phyloP scores from a whole-genome alignment of 208 protist genomes.

The Trypanosoma congolense region DNA sequence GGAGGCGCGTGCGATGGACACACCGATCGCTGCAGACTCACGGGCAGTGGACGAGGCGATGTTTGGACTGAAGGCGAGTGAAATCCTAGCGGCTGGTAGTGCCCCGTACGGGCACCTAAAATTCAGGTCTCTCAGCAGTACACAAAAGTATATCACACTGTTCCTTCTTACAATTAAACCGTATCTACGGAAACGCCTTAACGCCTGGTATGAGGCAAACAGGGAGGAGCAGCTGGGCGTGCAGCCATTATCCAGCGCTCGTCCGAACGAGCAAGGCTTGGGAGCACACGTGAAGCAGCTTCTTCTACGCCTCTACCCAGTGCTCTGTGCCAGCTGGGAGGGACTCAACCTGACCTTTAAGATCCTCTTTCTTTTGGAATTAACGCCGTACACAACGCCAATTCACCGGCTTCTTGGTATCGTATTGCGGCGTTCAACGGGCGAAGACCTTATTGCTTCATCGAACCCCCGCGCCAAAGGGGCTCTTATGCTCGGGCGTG shows the following conservation, averaged over 20 bases:
- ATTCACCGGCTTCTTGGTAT: conserved; percentile 57
- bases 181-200: conserved; percentile 42
- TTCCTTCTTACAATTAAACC: conserved; percentile 59
- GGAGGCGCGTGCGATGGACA: conserved; percentile 42
- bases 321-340: conserved; percentile 39
- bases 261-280: conserved; percentile 32
- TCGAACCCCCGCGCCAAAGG: conserved; percentile 35
- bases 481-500: conserved; percentile 43
- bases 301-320: conserved; percentile 42
- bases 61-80: conserved; percentile 18
- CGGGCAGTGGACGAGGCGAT: background rate
- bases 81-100: conserved; percentile 38
- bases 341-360: conserved; percentile 38
- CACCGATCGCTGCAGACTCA: background rate
- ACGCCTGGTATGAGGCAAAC: conserved; percentile 40
- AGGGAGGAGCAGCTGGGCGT: conserved; percentile 44
- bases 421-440: conserved; percentile 38
- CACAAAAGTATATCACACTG: conserved; percentile 42
- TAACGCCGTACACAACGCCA: conserved; percentile 57
- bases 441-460: conserved; percentile 29
- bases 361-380: conserved; percentile 60
- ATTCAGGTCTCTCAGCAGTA: conserved; percentile 36
- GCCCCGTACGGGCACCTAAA: conserved; percentile 66
- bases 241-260: conserved; percentile 38
- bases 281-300: conserved; percentile 34